Evolutionary conservation across 495 filamentous ascomycete species (phyloP).

Genomic region (Aspergillus heteromorphus): DNA sequence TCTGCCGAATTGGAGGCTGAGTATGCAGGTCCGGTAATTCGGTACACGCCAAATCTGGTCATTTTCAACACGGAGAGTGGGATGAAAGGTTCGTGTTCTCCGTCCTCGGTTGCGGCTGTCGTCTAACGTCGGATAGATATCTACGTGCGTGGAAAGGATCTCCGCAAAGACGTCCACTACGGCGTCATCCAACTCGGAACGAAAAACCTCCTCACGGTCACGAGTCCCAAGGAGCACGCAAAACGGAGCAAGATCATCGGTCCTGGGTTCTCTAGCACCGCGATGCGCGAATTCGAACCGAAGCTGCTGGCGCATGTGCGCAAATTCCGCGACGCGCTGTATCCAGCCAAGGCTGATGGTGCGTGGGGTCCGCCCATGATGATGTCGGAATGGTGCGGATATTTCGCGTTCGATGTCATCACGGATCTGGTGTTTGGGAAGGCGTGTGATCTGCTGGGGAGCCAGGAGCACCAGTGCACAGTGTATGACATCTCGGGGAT

Average conservation of each 20-base stretch:
- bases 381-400: constrained; percentile 29
- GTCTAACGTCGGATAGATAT: not conserved
- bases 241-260: constrained; percentile 5
- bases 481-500: not conserved
- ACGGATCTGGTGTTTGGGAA: constrained; percentile 9
- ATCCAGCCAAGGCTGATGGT: not conserved
- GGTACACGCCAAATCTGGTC: not conserved
- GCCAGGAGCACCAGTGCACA: not conserved
- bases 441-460: not conserved
- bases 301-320: constrained; percentile 3
- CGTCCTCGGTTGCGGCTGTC: not conserved
- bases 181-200: not conserved
- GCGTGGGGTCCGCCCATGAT: constrained; percentile 13
- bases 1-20: not conserved
- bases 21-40: not conserved
- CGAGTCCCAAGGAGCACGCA: constrained; percentile 3
- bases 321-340: not conserved
- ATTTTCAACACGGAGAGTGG: constrained; percentile 1
- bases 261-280: constrained; percentile 5
- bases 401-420: constrained; percentile 23
- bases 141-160: constrained; percentile 1
- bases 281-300: constrained; percentile 1
- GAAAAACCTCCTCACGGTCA: constrained; percentile 1
- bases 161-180: constrained; percentile 1
- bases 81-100: not conserved